Base-by-base conservation (phyloP, 805 yeast species). In the Ogataea wickerhamii region DNA sequence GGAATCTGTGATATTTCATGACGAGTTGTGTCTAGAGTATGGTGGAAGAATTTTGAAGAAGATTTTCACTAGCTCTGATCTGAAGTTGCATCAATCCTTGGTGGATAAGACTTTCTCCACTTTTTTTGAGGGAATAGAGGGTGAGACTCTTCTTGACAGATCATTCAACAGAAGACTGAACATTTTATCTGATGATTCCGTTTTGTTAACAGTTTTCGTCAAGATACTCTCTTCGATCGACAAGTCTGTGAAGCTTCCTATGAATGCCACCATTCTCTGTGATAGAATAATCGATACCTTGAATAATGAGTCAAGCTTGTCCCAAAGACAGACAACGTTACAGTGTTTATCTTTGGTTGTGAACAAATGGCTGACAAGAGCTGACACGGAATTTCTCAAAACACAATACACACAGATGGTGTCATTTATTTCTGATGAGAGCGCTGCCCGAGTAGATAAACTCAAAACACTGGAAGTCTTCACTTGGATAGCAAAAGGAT, bases 401-500 rank as follows among this genome's bases (percentile, higher is more conserved):
- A 12, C 38, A 12, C 41, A 41, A n/a, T 48, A 42, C 21, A 36
- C 23, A 5, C 36, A 37, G 5, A 21, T 46, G 19, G 28, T 35
- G 3, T 6, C 7, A 2, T 23, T 35, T 3, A 17, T 36, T 10
- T 13, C 28, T 0, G 40, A 36, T 14, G 11, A 33, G 12, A 12
- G 24, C n/a, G 28, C 20, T 5, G 19, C 45, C 18, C 24, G 37
- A 8, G 41, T 48, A 13, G 28, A 35, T 3, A 42, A 58, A 3
- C 23, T 55, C 3, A 44, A 51, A 18, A 48, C 63, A 10, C 56
- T 84, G 28, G 95, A 87, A 55, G 54, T 71, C 0, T 57, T 70
- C 8, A 64, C 81, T 2, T 88, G 96, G 96, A 59, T 80, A 5
- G 63, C 79, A 16, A 88, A 87, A 57, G 89, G 85, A 0, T 65